A percentile compares a stretch with the other conserved stretches of the same genome.
phyloP scores from a whole-genome alignment of 441 rosid species.

The Breynia disticha region DNA sequence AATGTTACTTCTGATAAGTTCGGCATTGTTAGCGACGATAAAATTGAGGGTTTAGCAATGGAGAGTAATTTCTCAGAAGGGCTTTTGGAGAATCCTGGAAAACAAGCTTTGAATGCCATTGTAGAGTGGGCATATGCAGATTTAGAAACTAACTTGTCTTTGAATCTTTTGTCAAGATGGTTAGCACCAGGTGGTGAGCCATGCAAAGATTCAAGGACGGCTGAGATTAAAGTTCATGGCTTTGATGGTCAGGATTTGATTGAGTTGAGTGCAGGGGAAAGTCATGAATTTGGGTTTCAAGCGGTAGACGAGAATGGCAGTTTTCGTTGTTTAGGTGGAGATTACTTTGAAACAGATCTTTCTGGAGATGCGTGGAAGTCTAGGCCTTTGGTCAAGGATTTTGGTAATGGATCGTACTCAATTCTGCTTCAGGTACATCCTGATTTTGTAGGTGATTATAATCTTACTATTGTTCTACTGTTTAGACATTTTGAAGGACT shows the following conservation, averaged over 20 bases:
- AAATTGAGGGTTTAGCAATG: not conserved
- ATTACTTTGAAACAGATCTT: conserved; percentile 82
- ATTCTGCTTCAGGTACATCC: conserved; percentile 81
- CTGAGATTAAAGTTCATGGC: conserved; percentile 41
- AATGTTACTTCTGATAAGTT: conserved; percentile 1
- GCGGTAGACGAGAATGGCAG: conserved; percentile 49
- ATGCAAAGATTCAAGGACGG: conserved; percentile 52
- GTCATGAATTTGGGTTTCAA: conserved; percentile 53
- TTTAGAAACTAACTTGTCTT: conserved; percentile 38
- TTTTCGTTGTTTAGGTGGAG: conserved; percentile 67
- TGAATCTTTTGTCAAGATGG: conserved; percentile 51
- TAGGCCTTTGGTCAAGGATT: conserved; percentile 69
- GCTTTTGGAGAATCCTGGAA: conserved; percentile 1
- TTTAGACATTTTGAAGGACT: conserved; percentile 76
- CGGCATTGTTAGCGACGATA: not conserved
- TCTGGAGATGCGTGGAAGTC: conserved; percentile 88
- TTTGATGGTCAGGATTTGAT: conserved; percentile 41
- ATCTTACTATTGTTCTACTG: conserved; percentile 63
- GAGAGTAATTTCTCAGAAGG: not conserved
- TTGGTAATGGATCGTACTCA: conserved; percentile 70
- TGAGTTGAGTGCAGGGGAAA: conserved; percentile 55
- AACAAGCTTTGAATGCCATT: conserved; percentile 3
- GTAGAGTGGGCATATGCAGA: conserved; percentile 46
- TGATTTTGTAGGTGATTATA: conserved; percentile 66
- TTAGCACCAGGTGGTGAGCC: conserved; percentile 54